phyloP scores from a whole-genome alignment of 257 asterid species.

The Solanum microdontum region DNA sequence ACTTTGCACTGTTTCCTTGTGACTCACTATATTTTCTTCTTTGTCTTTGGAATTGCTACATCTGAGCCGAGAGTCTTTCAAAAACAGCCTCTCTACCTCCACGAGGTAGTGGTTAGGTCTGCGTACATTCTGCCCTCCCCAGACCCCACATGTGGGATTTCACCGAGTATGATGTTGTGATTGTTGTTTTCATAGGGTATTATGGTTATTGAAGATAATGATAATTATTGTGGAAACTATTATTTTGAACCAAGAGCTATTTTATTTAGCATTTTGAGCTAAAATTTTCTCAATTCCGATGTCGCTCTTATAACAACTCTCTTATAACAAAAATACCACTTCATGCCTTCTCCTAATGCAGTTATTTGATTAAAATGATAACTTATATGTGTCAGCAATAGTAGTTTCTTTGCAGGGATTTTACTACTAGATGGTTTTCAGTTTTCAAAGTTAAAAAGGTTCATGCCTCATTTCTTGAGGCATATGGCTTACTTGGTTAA shows the following conservation, averaged over 20 bases:
- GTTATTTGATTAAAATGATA: not conserved
- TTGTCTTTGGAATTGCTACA: not conserved
- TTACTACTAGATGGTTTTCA: not conserved
- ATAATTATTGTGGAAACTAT: not conserved
- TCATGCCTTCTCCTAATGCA: not conserved
- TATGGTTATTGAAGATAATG: not conserved
- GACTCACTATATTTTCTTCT: not conserved
- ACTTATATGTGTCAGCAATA: not conserved
- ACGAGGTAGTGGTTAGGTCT: not conserved
- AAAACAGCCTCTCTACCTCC: not conserved
- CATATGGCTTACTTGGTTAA: not conserved
- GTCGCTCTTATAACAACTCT: not conserved
- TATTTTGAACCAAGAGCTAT: not conserved
- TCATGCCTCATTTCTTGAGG: not conserved
- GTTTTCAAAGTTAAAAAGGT: not conserved
- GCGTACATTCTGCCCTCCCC: not conserved
- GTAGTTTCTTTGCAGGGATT: not conserved
- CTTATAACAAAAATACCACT: not conserved
- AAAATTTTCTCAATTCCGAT: not conserved
- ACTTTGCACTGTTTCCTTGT: not conserved
- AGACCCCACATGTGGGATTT: not conserved
- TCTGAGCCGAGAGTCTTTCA: not conserved
- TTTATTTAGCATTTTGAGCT: not conserved
- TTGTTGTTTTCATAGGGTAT: not conserved
- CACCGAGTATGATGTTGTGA: not conserved